Evolutionary conservation across 106 monocot genomes (phyloP).

Genomic region (Amphibolis antarctica): DNA sequence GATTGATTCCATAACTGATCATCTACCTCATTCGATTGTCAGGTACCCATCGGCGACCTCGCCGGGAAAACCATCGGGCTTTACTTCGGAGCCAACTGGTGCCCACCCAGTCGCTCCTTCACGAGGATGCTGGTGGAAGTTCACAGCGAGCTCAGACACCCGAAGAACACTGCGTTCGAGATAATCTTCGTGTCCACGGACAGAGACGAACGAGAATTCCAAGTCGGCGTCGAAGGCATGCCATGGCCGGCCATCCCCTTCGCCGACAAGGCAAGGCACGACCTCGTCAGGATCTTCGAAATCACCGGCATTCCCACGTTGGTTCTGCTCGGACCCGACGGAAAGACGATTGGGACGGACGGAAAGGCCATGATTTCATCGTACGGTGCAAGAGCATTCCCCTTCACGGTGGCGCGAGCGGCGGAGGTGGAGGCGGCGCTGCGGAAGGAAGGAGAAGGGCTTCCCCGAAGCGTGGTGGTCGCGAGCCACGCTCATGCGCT

Average conservation of each 20-base stretch:
- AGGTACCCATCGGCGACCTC: conserved; percentile 25
- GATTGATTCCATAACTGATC: neutral
- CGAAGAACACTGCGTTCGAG: conserved; percentile 9
- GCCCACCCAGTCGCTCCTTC: conserved; percentile 29
- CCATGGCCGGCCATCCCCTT: conserved; percentile 31
- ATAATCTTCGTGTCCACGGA: conserved; percentile 30
- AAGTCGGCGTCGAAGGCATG: conserved; percentile 10
- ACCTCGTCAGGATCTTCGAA: conserved; percentile 23
- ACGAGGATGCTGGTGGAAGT: conserved; percentile 13
- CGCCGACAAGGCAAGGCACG: conserved; percentile 9
- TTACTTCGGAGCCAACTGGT: conserved; percentile 39
- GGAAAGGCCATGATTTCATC: conserved; percentile 16
- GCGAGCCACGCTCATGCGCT: conserved; percentile 19
- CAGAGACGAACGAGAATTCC: conserved; percentile 21
- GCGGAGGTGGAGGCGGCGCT: conserved; percentile 15
- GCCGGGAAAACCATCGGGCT: conserved; percentile 33
- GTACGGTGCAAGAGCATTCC: conserved; percentile 23
- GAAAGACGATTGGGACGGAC: conserved; percentile 15
- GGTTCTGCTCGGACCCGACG: conserved; percentile 23
- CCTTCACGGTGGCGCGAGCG: conserved; percentile 20
- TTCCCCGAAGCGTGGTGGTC: conserved; percentile 11
- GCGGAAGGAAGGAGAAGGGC: conserved; percentile 18
- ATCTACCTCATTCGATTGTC: neutral
- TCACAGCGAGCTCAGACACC: conserved; percentile 15
- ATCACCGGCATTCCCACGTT: conserved; percentile 18